Base-by-base conservation (phyloP, 352 stramenopile species). In the Globisporangium nodosum region DNA sequence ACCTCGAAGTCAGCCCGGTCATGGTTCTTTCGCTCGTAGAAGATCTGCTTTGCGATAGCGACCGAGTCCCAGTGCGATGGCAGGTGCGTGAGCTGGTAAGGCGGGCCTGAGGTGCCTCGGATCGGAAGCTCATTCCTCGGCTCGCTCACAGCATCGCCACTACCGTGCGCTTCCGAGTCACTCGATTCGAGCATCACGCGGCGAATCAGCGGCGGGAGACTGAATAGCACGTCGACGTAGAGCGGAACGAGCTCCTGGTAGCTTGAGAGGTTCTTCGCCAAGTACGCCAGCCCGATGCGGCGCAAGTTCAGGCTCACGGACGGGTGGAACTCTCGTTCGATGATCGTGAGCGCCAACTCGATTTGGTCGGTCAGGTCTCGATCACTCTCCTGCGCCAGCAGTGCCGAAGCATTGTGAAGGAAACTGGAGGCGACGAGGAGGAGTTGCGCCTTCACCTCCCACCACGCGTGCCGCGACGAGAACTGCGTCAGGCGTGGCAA, bases 391-490 rank as follows among this genome's bases (percentile, higher is more conserved):
- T 61, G 35, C 16, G 49, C n/a, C 20, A 54, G 47, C 0, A 69
- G 49, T 5, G 33, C 46, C 12, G 71, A 54, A 8, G 64, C 67
- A 30, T 61, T 47, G 15, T 75, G 54, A 53, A 95, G 70, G 51
- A 92, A 79, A 20, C 76, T 72, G 16, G 81, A 79, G 3, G 70
- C 68, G 16, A 91, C 75, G 56, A 92, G 71, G 16, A 93, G 49
- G 27, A 94, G 64, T 61, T 96, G 82, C 2, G 72, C 74, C 61
- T 92, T 92, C 49, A 96, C 83, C 49, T 96, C 87, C 87, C 87
- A 94, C 86, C 86, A 93, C 24, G 79, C 74, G 27, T 74, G 51
- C 27, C 79, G 58, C 16, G 77, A 67, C 30, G 79, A 83, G n/a
- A 89, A 75, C 56, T 78, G 75, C 5, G 76, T 84, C 37, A 93